These are phyloP conservation scores for Penicillium paradoxum DNA, from an alignment of 495 filamentous ascomycete species.

Conservation along the genomic window DNA sequence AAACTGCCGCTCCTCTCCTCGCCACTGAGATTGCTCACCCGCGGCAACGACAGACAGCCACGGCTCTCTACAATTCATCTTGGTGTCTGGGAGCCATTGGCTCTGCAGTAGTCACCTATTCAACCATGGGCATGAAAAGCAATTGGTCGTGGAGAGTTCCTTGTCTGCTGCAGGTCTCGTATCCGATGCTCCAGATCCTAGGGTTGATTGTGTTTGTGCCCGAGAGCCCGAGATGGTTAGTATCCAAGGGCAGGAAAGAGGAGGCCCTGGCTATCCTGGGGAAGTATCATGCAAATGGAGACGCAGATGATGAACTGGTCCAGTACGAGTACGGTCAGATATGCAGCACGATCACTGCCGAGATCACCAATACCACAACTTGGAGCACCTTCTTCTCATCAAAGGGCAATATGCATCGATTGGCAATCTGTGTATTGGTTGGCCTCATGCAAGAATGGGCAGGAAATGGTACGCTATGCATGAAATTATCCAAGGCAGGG, in stretches of 20 bases:
- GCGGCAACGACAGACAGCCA: slow-evolving; percentile 23
- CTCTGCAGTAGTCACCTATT: slow-evolving; percentile 16
- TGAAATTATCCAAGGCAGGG: not conserved
- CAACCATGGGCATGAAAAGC: slow-evolving; percentile 13
- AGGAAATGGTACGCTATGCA: slow-evolving; percentile 47
- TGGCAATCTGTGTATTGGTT: slow-evolving; percentile 52
- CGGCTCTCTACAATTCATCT: slow-evolving; percentile 20
- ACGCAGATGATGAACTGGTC: slow-evolving; percentile 23
- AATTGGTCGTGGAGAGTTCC: slow-evolving; percentile 23
- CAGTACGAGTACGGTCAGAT: slow-evolving; percentile 33
- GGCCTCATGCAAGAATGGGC: slow-evolving; percentile 59
- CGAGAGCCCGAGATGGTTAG: slow-evolving; percentile 35
- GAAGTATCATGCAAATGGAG: slow-evolving; percentile 33
- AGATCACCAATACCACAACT: slow-evolving; percentile 14
- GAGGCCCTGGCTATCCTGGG: slow-evolving; percentile 38
- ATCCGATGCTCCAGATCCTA: slow-evolving; percentile 14
- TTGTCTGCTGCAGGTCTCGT: slow-evolving; percentile 19
- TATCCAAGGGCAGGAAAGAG: slow-evolving; percentile 31
- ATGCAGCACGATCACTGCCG: slow-evolving; percentile 47
- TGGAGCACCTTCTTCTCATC: slow-evolving; percentile 54
- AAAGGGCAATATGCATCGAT: slow-evolving; percentile 61
- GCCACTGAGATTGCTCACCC: slow-evolving; percentile 24
- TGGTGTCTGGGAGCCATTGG: slow-evolving; percentile 21
- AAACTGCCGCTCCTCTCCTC: slow-evolving; percentile 22
- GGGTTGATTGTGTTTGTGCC: slow-evolving; percentile 15